Conservation (phyloP, 2,329 filamentous ascomycete species). For the Didymella segeticola region DNA sequence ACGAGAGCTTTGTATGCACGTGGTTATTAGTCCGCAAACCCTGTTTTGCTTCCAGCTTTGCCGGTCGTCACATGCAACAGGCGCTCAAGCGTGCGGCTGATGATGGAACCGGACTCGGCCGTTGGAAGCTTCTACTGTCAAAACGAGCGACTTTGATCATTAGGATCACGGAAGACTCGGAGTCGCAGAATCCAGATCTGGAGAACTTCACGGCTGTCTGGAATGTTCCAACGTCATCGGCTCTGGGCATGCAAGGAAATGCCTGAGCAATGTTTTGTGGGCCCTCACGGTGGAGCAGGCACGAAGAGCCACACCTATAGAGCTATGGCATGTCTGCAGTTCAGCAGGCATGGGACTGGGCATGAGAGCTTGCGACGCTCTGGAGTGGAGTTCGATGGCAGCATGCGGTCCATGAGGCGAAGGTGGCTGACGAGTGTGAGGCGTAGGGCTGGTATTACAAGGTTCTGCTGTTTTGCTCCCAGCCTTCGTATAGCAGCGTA, state of each 20-base stretch:
- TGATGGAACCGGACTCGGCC: conserved; percentile 12
- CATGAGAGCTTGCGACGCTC: too few species aligned
- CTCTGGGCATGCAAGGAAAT: conserved; percentile 8
- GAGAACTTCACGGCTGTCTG: not conserved
- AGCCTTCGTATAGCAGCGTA: conserved; percentile 17
- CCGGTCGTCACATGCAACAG: not conserved
- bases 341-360: too few species aligned
- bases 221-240: conserved; percentile 19
- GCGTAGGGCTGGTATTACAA: conserved; percentile 13
- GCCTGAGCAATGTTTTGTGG: conserved; percentile 1
- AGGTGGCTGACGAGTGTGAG: conserved; percentile 16
- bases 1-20: not conserved
- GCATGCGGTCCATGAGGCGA: too few species aligned
- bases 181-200: not conserved
- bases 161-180: conserved; percentile 7
- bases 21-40: not conserved
- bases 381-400: not conserved
- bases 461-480: conserved; percentile 4
- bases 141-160: not conserved
- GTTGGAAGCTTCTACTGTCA: not conserved
- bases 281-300: conserved; percentile 4
- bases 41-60: conserved; percentile 1
- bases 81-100: not conserved
- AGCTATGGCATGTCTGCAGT: not conserved
- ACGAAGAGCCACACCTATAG: not conserved